These are phyloP conservation scores for Prinsepia uniflora DNA, from an alignment of 306 rosid genomes.

Conservation along the genomic window DNA sequence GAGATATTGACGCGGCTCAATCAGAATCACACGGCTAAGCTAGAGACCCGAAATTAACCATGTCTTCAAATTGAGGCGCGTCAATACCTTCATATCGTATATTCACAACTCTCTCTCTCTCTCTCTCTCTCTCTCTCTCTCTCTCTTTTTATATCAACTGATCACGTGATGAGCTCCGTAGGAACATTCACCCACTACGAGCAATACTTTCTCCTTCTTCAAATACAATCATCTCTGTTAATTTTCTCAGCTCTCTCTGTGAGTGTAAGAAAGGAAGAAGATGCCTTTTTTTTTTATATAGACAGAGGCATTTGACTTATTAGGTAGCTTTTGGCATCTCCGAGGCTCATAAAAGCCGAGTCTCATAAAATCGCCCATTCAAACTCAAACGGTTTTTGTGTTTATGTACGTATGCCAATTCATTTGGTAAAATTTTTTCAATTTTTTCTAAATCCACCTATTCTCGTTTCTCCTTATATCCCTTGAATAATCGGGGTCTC, in stretches of 20 bases:
- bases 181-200: too few relatives aligned
- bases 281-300: slow-evolving; percentile 4
- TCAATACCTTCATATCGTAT: slow-evolving; percentile 51
- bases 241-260: too few relatives aligned
- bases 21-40: slow-evolving; percentile 46
- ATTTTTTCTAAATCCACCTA: too few relatives aligned
- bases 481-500: neutral
- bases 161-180: too few relatives aligned
- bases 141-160: neutral
- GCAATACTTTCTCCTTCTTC: too few relatives aligned
- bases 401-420: slow-evolving; percentile 33
- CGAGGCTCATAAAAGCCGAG: slow-evolving; percentile 26
- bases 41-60: slow-evolving; percentile 26
- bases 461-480: neutral
- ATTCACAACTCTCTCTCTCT: slow-evolving; percentile 11
- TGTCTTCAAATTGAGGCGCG: slow-evolving; percentile 71
- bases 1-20: slow-evolving; percentile 99
- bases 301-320: slow-evolving; percentile 2
- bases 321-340: slow-evolving; percentile 4
- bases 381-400: slow-evolving; percentile 18
- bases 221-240: too few relatives aligned
- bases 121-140: slow-evolving; percentile 1
- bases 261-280: neutral
- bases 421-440: slow-evolving; percentile 24
- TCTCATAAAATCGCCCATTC: neutral